Evolutionary conservation across 1,139 yeast species (phyloP).

Genomic region (Magnusiomyces paraingens): DNA sequence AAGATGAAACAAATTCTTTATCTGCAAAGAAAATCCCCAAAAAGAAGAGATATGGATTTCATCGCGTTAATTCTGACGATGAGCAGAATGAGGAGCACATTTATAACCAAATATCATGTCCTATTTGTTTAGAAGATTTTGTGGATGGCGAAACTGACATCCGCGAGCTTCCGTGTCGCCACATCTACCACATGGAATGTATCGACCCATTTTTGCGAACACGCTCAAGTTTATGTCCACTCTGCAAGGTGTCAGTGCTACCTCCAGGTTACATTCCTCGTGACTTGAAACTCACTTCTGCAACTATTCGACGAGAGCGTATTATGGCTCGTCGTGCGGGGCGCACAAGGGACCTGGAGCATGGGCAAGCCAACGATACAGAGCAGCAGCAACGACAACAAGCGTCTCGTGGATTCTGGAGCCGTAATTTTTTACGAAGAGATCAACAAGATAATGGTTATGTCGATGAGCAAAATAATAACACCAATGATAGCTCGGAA

Average conservation of each 20-base stretch:
- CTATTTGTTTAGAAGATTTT: conserved; percentile 28
- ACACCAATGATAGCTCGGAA: background rate
- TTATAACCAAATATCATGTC: conserved; percentile 18
- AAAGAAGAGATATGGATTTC: conserved; percentile 2
- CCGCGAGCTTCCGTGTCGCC: conserved; percentile 26
- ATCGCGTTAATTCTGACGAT: background rate
- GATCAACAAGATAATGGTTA: background rate
- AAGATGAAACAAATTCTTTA: background rate
- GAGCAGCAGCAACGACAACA: conserved; percentile 2
- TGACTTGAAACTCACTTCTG: conserved; percentile 22
- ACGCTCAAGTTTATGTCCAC: conserved; percentile 27
- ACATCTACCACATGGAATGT: conserved; percentile 26
- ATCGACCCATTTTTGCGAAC: conserved; percentile 25
- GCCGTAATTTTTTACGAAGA: background rate
- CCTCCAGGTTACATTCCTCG: conserved; percentile 26
- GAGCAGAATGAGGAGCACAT: background rate
- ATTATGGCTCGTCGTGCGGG: conserved; percentile 15
- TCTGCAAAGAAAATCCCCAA: conserved; percentile 16
- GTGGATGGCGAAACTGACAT: conserved; percentile 20
- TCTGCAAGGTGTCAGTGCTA: conserved; percentile 25
- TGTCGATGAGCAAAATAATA: background rate
- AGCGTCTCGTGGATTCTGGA: background rate
- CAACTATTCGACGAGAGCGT: conserved; percentile 27
- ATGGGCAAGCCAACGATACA: background rate
- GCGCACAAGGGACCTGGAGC: background rate